Conservation (phyloP, 805 yeast species). For the Helenozyma rhizophorensis region DNA sequence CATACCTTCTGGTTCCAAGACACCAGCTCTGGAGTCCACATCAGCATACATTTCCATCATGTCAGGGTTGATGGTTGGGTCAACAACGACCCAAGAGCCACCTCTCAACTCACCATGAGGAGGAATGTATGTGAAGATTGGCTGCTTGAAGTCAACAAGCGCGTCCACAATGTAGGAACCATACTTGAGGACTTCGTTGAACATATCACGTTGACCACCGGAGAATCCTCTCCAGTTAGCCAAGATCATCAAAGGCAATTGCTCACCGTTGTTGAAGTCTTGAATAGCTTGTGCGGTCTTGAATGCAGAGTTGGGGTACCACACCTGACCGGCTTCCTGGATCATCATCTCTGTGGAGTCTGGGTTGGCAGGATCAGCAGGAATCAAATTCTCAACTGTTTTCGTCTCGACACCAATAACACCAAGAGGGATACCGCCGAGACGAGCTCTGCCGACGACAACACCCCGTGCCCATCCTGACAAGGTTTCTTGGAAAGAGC, state of each 20-base stretch:
- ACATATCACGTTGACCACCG: constrained; percentile 99
- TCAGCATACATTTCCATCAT: constrained; percentile 99
- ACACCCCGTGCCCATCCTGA: constrained; percentile 99
- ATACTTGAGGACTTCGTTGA: constrained; percentile 93
- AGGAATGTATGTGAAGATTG: constrained; percentile 94
- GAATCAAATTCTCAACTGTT: constrained; percentile 80
- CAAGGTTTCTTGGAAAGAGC: constrained; percentile 91
- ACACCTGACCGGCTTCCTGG: constrained; percentile 98
- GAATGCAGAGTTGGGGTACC: constrained; percentile 99
- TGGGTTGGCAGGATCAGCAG: constrained; percentile 99
- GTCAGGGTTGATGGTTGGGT: constrained; percentile 93
- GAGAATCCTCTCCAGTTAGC: constrained; percentile 99
- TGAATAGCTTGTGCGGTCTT: constrained; percentile 98
- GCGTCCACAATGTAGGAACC: constrained; percentile 98
- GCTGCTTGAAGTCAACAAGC: constrained; percentile 91
- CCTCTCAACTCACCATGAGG: constrained; percentile 99
- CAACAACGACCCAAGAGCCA: constrained; percentile 99
- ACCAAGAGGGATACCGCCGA: constrained; percentile 99
- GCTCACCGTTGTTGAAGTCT: constrained; percentile 97
- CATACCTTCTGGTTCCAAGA: constrained; percentile 98
- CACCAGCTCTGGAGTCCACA: constrained; percentile 93
- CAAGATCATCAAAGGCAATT: constrained; percentile 91
- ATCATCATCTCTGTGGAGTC: constrained; percentile 81
- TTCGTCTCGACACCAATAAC: constrained; percentile 95
- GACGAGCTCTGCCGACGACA: constrained; percentile 96